Base-by-base conservation (phyloP, 768 basidiomycete genomes). In the Paxillus involutus region DNA sequence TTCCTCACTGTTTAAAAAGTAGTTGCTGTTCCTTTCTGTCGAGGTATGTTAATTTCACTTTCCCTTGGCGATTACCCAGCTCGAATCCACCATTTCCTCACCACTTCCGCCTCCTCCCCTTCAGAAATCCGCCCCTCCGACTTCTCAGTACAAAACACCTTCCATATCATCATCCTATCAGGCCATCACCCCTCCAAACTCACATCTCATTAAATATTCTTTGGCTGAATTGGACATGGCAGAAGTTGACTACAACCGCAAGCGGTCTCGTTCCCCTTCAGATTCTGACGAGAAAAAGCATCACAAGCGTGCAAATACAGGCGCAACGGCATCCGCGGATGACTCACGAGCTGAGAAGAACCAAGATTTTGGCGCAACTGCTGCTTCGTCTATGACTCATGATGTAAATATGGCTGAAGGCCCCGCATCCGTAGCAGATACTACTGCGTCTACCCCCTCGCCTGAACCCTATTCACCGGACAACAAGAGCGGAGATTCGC, bases 201-300 rank as follows among this genome's bases (percentile, higher is more conserved):
- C 70, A 64, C 76, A 68, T 62, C 52, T 59, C 66, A 58, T 65
- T 61, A 59, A 62, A 52, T 70, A 67, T 73, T 71, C 63, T 69
- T 74, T 71, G 57, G 59, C 78, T 84, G 68, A 81, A 80, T 80
- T 79, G 80, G 82, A 79, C 73, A 90, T 89, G 88, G 85, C 86
- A 89, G 89, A 90, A 80, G 81, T 83, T 78, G 89, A 91, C 77
- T 79, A 80, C 62, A 89, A 79, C 71, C 87, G 89, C 75, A 92
- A 92, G 75, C 82, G 90, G 66, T 92, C 90, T 63, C 90, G 90
- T 68, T 92, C 90, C 49, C 85, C 89, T 55, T 90, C 88, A 67
- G 88, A 89, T 75, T 81, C 77, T 70, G 89, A 91, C 66, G 79
- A 86, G 66, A 84, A 84, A 67, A 90, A 91, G 75, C 80, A 82